Conservation (phyloP, 2,329 filamentous ascomycete genomes). For the Hypoxylon sp. region DNA sequence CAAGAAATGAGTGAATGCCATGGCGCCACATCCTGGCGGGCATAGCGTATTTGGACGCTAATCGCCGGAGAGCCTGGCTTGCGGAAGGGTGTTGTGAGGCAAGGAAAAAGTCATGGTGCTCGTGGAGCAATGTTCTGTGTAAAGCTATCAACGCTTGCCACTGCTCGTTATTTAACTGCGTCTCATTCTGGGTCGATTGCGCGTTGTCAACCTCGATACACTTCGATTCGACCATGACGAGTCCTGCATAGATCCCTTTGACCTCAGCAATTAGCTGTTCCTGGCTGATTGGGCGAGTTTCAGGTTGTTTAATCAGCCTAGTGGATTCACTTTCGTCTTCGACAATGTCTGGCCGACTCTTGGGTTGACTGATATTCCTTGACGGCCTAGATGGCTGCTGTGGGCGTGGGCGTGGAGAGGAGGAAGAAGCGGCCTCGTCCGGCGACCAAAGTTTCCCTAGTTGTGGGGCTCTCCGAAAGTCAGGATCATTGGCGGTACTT, state of each 20-base stretch:
- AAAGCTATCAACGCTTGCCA: constrained; percentile 88
- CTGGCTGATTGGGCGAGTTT: constrained; percentile 75
- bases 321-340: constrained; percentile 37
- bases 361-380: constrained; percentile 25
- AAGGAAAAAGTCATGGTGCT: constrained; percentile 89
- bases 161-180: constrained; percentile 73
- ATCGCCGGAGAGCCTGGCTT: constrained; percentile 72
- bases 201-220: constrained; percentile 86
- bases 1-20: constrained; percentile 88
- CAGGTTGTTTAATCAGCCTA: constrained; percentile 50
- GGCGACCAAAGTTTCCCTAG: constrained; percentile 50
- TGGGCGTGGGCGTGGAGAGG: constrained; percentile 17
- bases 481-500: constrained; percentile 41
- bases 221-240: constrained; percentile 89
- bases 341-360: constrained; percentile 31
- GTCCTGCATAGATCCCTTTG: constrained; percentile 84
- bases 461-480: constrained; percentile 45
- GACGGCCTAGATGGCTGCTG: constrained; percentile 19
- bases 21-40: constrained; percentile 95
- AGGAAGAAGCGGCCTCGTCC: constrained; percentile 35
- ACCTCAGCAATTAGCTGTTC: constrained; percentile 86
- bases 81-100: constrained; percentile 89
- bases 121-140: constrained; percentile 84
- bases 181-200: constrained; percentile 62
- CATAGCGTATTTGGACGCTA: constrained; percentile 90